Evolutionary conservation across 495 filamentous ascomycete genomes (phyloP), one percentile per base, ranked within the genome.

Genomic region (Massariosphaeria phaeospora): DNA sequence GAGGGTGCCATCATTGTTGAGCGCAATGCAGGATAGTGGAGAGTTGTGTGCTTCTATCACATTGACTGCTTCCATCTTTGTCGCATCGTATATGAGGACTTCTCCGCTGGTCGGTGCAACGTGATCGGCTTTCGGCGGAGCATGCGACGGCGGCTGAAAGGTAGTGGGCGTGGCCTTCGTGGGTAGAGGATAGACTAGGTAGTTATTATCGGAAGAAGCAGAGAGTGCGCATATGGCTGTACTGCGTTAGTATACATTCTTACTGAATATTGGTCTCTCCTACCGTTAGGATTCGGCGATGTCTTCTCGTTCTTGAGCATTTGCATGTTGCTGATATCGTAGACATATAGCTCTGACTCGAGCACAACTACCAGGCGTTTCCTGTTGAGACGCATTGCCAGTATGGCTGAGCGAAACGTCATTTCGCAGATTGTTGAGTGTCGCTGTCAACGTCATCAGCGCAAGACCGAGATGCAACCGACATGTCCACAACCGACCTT

Each of bases 261-360:
- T 42, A 29, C 33, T 29, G 30, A 30, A 24, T 59, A 38, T 36
- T 12, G 10, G 13, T 35, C 8, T 18, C 13, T 25, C 68, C 57
- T 82, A 86, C 84, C 84, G 59, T 82, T 80, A 1, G 89, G 87
- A 62, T 97, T 97, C 13, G 91, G 90, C 2, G 90, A 95, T 8
- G 91, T 97, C 52, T 89, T 84, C 36, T 95, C 91, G 1, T 87
- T 95, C 59, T 86, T 82, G 21, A 96, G 75, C 29, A 96, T 76
- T 64, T 85, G 90, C 93, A 98, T 98, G 63, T 95, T 97, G 66
- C 89, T 86, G 47, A 98, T 96, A 68, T 97, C 93, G 71, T 98
- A 98, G 29, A 98, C 76, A 70, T 96, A 98, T 55, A 97, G 95
- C 66, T 95, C 84, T 52, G 95, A 88, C 66, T 97, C 93, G 33